phyloP scores from a whole-genome alignment of 768 basidiomycete species.

The Russula lepida region DNA sequence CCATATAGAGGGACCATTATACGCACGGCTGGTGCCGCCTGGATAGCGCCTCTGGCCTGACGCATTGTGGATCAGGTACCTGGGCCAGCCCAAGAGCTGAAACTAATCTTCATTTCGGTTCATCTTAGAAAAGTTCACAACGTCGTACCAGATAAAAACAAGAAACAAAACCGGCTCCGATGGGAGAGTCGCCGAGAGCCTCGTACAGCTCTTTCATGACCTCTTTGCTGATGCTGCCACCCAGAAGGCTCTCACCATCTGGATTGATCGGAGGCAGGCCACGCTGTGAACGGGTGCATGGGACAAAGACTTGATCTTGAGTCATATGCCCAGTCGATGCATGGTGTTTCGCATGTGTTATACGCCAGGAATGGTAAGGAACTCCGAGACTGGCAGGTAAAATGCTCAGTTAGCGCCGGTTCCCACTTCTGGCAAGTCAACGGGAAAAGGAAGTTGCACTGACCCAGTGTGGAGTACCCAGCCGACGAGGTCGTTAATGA shows the following conservation, averaged over 20 bases:
- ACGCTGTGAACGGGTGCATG: slow-evolving; percentile 70
- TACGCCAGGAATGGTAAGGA: slow-evolving; percentile 95
- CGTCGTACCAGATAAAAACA: slow-evolving; percentile 48
- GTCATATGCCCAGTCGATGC: slow-evolving; percentile 90
- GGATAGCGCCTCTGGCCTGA: slow-evolving; percentile 84
- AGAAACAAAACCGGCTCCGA: slow-evolving; percentile 49
- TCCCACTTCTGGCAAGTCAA: background rate
- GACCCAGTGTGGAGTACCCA: slow-evolving; percentile 89
- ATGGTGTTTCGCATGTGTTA: slow-evolving; percentile 92
- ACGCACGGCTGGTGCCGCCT: slow-evolving; percentile 66
- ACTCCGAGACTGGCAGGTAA: slow-evolving; percentile 63
- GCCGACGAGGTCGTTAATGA: slow-evolving; percentile 85
- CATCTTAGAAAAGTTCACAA: background rate
- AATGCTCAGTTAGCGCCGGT: slow-evolving; percentile 1
- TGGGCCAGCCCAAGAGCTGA: slow-evolving; percentile 77
- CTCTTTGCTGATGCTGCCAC: slow-evolving; percentile 55
- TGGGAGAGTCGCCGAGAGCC: slow-evolving; percentile 85
- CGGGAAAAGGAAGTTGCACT: slow-evolving; percentile 24
- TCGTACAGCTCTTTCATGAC: slow-evolving; percentile 72
- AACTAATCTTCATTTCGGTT: background rate
- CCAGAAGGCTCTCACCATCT: slow-evolving; percentile 54
- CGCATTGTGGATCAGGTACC: slow-evolving; percentile 75
- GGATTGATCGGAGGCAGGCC: slow-evolving; percentile 60
- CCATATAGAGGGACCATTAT: background rate
- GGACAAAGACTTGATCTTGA: slow-evolving; percentile 94